Evolutionary conservation across 116 monocot species (phyloP).

Genomic region (Phalaenopsis hybrid): DNA sequence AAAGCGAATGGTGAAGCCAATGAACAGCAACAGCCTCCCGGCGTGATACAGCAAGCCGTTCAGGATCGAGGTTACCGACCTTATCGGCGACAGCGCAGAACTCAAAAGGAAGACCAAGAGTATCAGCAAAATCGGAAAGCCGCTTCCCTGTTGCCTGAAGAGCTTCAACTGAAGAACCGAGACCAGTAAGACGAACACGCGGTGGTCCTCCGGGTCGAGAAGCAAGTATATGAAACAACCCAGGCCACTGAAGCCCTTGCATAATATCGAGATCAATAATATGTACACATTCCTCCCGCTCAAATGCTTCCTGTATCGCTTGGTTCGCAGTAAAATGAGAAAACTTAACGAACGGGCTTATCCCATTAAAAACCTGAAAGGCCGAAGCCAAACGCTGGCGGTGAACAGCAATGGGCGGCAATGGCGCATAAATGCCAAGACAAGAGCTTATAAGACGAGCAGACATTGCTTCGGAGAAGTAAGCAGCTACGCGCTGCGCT

Average conservation of each 20-base stretch:
- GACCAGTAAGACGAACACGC: constrained; percentile 66
- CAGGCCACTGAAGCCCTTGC: constrained; percentile 99
- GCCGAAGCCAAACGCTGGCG: constrained; percentile 73
- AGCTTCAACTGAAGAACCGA: constrained; percentile 80
- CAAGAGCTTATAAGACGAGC: constrained; percentile 82
- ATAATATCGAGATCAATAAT: constrained; percentile 97
- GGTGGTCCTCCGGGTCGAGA: constrained; percentile 87
- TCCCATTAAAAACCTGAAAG: constrained; percentile 96
- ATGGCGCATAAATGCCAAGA: constrained; percentile 80
- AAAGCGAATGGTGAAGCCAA: constrained; percentile 94
- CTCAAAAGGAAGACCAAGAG: constrained; percentile 84
- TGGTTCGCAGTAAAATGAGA: constrained; percentile 98
- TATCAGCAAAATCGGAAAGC: constrained; percentile 87
- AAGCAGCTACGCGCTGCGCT: constrained; percentile 93
- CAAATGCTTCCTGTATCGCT: constrained; percentile 94
- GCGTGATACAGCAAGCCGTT: constrained; percentile 58
- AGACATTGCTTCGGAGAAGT: constrained; percentile 99
- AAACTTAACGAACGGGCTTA: constrained; percentile 94
- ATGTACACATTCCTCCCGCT: constrained; percentile 80
- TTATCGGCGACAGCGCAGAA: constrained; percentile 77
- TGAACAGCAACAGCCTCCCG: constrained; percentile 92
- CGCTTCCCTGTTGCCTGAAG: constrained; percentile 91
- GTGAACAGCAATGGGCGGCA: constrained; percentile 22
- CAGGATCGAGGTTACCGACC: constrained; percentile 76
- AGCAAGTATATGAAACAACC: constrained; percentile 84